Evolutionary conservation across 2,329 filamentous ascomycete genomes (phyloP).

Genomic region (Plectosphaerella cucumerina): DNA sequence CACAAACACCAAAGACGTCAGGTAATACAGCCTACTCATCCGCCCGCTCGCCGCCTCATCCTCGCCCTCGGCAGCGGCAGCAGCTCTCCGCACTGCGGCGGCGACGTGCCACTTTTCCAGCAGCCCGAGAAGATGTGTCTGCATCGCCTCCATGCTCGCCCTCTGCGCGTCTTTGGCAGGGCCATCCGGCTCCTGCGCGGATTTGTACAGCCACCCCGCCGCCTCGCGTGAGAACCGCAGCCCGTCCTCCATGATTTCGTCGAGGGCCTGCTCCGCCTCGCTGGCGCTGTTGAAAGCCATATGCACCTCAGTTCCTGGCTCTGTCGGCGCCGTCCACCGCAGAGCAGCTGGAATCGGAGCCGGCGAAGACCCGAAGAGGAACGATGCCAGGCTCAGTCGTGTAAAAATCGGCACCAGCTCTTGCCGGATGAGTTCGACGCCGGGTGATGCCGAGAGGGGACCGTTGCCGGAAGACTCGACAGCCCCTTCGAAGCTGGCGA

Average conservation of each 20-base stretch:
- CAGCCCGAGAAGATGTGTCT: slow-evolving; percentile 24
- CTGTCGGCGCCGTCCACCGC: slow-evolving; percentile 18
- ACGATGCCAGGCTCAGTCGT: slow-evolving; percentile 34
- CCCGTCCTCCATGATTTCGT: slow-evolving; percentile 34
- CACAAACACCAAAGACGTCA: slow-evolving; percentile 27
- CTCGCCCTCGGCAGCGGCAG: slow-evolving; percentile 5
- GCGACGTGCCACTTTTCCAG: slow-evolving; percentile 24
- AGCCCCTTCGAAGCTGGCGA: slow-evolving; percentile 17
- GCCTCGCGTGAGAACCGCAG: slow-evolving; percentile 29
- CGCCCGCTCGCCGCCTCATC: slow-evolving; percentile 11
- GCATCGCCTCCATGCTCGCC: slow-evolving; percentile 21
- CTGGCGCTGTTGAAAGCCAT: slow-evolving; percentile 25
- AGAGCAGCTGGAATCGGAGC: slow-evolving; percentile 30
- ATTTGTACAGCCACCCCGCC: slow-evolving; percentile 18
- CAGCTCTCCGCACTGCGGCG: slow-evolving; percentile 22
- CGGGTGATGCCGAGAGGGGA: slow-evolving; percentile 12
- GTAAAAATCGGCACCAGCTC: slow-evolving; percentile 40
- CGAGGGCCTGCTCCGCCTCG: slow-evolving; percentile 25
- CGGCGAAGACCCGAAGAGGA: slow-evolving; percentile 33
- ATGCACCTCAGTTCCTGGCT: slow-evolving; percentile 17
- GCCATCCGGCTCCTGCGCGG: slow-evolving; percentile 16
- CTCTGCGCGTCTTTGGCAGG: slow-evolving; percentile 8
- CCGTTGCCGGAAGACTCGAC: slow-evolving; percentile 9
- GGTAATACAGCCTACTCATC: slow-evolving; percentile 31
- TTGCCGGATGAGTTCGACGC: slow-evolving; percentile 32